Base-by-base conservation (phyloP, 2,329 filamentous ascomycete genomes). In the Verticillium dahliae region DNA sequence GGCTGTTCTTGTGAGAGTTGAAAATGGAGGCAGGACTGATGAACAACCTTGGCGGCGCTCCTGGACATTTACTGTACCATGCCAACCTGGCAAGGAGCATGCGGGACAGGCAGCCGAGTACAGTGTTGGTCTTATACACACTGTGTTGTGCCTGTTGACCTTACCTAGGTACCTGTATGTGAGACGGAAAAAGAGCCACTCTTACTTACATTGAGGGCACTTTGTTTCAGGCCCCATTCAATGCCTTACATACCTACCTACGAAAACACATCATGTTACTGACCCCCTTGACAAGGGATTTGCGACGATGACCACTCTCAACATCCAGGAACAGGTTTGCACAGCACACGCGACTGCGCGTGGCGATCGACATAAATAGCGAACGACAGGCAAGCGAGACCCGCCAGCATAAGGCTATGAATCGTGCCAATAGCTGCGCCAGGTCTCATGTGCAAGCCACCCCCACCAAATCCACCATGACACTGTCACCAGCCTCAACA, bases 51-150 rank as follows among this genome's bases (percentile, higher is more conserved):
- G 27, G 27, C 27, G 27, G 15, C 18, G 45, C 5, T 52, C 18
- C n/a, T 10, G 9, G 18, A 22, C 1, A 18, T 52, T 52, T 52
- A 52, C 18, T 3, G 1, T 13, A 22, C 18, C 18, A 22, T 7
- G 41, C 41, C 18, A 52, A 56, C 22, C 18, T 56, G 38, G 45
- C 56, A 31, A 22, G 22, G 22, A 34, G n/a, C 56, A 35, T 3
- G 45, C 38, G 57, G 38, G 56, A 56, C 61, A 64, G 62, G 62
- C 62, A 63, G 61, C 62, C 39, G 37, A 18, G 62, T 59, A 59
- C 62, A 61, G 62, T 64, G n/a, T n/a, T 22, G 11, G 18, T 18
- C n/a, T 6, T 18, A 3, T 7, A 59, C 33, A 35, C 5, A 37
- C 35, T 37, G 35, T 37, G 35, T 6, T 3, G 27, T 31, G 27